These are phyloP conservation scores for Tricholoma sp. DNA, from an alignment of 768 basidiomycete species.

Conservation along the genomic window DNA sequence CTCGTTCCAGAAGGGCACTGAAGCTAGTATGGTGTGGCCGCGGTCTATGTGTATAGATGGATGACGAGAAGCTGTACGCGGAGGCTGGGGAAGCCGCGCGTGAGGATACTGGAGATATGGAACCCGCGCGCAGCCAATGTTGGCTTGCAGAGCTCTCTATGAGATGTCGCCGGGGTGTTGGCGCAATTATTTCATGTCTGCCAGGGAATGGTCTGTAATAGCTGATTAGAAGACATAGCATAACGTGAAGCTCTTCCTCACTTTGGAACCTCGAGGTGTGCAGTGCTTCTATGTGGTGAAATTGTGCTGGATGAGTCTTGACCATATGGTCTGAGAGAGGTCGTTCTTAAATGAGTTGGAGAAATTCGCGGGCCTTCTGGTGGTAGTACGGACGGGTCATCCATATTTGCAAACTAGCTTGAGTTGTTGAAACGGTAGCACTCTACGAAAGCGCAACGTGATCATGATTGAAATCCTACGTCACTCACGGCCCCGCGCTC, in stretches of 20 bases:
- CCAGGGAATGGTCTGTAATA: conserved; percentile 5
- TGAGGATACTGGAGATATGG: conserved; percentile 42
- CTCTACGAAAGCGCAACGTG: background rate
- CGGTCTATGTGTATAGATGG: conserved; percentile 14
- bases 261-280: background rate
- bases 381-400: conserved; percentile 36
- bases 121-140: conserved; percentile 52
- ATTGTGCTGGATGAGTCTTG: conserved; percentile 22
- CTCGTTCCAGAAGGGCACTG: conserved; percentile 37
- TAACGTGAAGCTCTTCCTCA: background rate
- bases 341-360: conserved; percentile 23
- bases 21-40: conserved; percentile 31
- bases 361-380: conserved; percentile 28
- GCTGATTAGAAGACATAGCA: background rate
- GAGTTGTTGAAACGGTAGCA: background rate
- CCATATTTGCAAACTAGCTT: conserved; percentile 24
- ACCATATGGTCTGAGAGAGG: conserved; percentile 22
- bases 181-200: conserved; percentile 46
- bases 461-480: background rate
- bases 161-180: conserved; percentile 61
- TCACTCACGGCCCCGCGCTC: too few relatives aligned
- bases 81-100: conserved; percentile 43
- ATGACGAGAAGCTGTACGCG: conserved; percentile 6
- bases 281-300: conserved; percentile 18
- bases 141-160: conserved; percentile 55